Base-by-base conservation (phyloP, 23 red algal species). In the Gracilariopsis chorda region DNA sequence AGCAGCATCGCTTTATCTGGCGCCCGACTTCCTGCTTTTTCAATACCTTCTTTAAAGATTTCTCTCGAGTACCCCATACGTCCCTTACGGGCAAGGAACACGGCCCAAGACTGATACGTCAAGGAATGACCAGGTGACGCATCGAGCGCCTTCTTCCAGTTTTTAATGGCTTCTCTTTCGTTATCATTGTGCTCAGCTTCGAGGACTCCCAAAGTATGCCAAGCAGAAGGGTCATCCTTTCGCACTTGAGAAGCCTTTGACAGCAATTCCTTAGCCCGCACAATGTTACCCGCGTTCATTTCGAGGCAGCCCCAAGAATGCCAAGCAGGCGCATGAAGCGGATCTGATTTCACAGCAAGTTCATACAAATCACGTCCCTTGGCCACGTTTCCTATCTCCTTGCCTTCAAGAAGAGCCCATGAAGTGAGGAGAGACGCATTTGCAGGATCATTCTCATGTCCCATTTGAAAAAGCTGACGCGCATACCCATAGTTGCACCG, bases 71-170 rank as follows among this genome's bases (percentile, higher is more conserved):
- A 51, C 23, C 46, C 36, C 53, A 83, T 7, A 9, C 58, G 36
- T 20, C 57, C 79, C 11, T 42, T 33, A 1, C 60, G 60, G 3
- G 60, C 60, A 7, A 65, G 60, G 13, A 65, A 34, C 24, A 65
- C 68, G 5, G 93, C 96, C 87, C 84, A 90, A 45, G 92, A 64
- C 65, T 98, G 88, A 39, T 94, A 90, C 32, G 78, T 78, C 39
- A 87, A 35, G 17, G 92, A 55, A 41, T 92, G 88, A 24, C 59
- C 73, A 19, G 84, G 71, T 33, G 68, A 64, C 0, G 62, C 39
- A 4, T 69, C 76, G 10, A 81, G 21, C 45, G 86, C 86, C 28
- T 49, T 59, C 71, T 60, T 25, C 71, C 69, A 90, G 32, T 79
- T 14, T 28, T 45, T 49, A 2, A 90, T 33, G 16, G 86, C 71